A percentile compares a stretch with the other conserved stretches of the same genome.
These are phyloP conservation scores for Parathielavia appendiculata DNA, from an alignment of 495 filamentous ascomycete genomes.

Conservation along the genomic window DNA sequence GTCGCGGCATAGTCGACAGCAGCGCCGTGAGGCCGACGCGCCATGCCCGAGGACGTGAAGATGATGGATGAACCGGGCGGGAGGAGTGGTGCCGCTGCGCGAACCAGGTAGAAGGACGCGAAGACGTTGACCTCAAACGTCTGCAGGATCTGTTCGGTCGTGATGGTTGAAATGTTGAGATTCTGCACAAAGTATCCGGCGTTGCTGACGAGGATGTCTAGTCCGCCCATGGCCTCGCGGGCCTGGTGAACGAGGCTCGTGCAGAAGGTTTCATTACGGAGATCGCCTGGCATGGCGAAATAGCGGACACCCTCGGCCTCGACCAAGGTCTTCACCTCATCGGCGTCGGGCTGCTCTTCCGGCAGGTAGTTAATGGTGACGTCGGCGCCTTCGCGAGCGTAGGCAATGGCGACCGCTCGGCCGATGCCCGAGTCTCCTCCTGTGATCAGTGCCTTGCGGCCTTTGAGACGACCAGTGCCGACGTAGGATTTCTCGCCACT, in stretches of 20 bases:
- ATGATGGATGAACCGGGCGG: background rate
- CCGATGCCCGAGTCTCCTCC: background rate
- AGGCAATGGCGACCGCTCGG: background rate
- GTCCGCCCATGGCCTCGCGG: background rate
- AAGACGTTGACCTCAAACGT: background rate
- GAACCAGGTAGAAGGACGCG: background rate
- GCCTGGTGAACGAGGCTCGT: background rate
- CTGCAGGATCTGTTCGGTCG: background rate
- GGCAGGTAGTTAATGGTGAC: background rate
- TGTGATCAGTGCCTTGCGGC: background rate
- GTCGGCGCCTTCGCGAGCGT: background rate
- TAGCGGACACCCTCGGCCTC: background rate
- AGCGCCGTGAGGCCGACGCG: background rate
- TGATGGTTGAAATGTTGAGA: background rate
- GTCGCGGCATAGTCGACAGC: background rate
- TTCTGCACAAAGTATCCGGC: background rate
- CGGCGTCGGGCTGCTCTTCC: background rate
- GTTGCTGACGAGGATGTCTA: background rate
- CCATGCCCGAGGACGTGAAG: background rate
- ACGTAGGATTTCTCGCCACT: background rate
- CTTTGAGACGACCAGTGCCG: background rate
- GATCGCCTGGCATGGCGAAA: background rate
- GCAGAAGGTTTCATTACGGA: background rate
- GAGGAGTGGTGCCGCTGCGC: background rate
- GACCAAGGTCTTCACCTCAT: background rate